Evolutionary conservation across 164 flowering plant genomes (phyloP).

Genomic region (Buxus sempervirens): DNA sequence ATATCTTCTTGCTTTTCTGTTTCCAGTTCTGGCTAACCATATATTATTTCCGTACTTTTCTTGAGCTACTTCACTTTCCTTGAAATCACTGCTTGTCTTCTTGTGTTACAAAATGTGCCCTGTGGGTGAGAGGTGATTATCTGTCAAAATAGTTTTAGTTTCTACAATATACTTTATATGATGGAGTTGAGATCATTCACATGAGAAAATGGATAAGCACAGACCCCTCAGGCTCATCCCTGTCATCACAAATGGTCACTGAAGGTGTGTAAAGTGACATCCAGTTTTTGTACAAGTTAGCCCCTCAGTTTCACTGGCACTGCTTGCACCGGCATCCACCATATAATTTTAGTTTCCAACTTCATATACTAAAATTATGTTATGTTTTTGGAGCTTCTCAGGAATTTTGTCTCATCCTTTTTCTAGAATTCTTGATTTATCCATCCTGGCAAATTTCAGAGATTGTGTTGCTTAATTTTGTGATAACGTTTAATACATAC

Average conservation of each 20-base stretch:
- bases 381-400: too few relatives aligned
- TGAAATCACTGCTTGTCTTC: too few relatives aligned
- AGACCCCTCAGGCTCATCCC: background rate
- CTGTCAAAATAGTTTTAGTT: too few relatives aligned
- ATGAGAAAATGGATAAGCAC: background rate
- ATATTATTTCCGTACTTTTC: too few relatives aligned
- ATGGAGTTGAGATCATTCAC: background rate
- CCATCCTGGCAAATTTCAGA: background rate
- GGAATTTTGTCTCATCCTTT: background rate
- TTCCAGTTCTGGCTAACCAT: too few relatives aligned
- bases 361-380: background rate
- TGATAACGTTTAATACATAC: too few relatives aligned
- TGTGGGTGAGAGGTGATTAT: too few relatives aligned
- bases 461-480: background rate
- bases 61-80: too few relatives aligned
- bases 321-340: background rate
- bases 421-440: background rate
- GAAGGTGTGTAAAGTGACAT: background rate
- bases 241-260: background rate
- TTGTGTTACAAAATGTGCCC: too few relatives aligned
- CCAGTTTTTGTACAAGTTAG: background rate
- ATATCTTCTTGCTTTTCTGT: too few relatives aligned
- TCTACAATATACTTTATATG: background rate
- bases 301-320: background rate
- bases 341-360: too few relatives aligned